Percentiles rank a stretch among this genome's conserved stretches.
These are phyloP conservation scores for Coemansia sp. DNA, from an alignment of 192 early-diverging fungal genomes.

Conservation along the genomic window DNA sequence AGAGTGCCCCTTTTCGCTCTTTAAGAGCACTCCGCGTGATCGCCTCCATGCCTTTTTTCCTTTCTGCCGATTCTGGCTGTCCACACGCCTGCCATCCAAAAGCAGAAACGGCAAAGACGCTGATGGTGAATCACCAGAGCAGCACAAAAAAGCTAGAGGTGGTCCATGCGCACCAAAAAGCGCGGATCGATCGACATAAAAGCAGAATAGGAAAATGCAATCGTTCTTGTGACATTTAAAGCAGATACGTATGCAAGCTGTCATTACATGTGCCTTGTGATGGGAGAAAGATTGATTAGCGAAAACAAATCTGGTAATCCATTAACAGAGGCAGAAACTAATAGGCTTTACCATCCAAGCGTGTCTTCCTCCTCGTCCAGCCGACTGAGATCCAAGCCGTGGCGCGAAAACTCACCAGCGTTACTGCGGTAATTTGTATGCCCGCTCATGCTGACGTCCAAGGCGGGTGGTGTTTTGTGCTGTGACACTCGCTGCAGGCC, in stretches of 20 bases:
- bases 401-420: constrained; percentile 22
- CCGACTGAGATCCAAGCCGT: constrained; percentile 35
- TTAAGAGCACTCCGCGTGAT: not conserved
- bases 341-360: constrained; percentile 10
- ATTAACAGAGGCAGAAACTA: not conserved
- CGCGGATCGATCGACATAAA: not conserved
- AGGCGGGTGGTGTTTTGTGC: constrained; percentile 34
- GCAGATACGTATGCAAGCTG: not conserved
- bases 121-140: constrained; percentile 1
- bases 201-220: not conserved
- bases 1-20: not conserved
- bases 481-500: constrained; percentile 39
- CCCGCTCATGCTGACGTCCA: constrained; percentile 6
- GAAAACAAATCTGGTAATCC: not conserved
- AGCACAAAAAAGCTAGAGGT: not conserved
- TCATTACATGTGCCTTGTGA: not conserved
- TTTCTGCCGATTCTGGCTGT: not conserved
- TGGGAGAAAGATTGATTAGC: not conserved
- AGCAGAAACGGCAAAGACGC: not conserved
- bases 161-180: constrained; percentile 1
- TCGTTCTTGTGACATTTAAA: not conserved
- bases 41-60: not conserved
- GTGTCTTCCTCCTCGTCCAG: constrained; percentile 16
- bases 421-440: constrained; percentile 1
- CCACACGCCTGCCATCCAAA: not conserved